Conservation (phyloP, 1,284 basidiomycete species). For the Malassezia obtusa region DNA sequence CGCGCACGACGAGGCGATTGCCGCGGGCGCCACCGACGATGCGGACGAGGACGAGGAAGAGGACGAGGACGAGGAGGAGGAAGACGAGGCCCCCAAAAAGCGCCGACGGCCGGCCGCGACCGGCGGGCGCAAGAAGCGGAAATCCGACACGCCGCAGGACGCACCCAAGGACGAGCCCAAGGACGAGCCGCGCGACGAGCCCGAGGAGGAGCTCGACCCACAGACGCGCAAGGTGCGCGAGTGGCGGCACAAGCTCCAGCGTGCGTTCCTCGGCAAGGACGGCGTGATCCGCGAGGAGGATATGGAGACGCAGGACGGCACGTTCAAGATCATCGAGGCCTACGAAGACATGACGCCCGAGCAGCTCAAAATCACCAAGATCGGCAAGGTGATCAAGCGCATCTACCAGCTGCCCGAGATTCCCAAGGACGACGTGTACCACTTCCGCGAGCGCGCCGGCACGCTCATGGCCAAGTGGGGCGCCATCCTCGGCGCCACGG, state of each 20-base stretch:
- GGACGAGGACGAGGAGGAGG: conserved; percentile 59
- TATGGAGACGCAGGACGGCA: conserved; percentile 56
- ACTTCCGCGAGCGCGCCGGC: conserved; percentile 65
- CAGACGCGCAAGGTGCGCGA: conserved; percentile 56
- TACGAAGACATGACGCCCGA: conserved; percentile 72
- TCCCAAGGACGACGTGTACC: conserved; percentile 72
- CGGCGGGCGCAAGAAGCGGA: conserved; percentile 44
- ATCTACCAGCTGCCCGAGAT: conserved; percentile 64
- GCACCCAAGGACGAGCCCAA: conserved; percentile 56
- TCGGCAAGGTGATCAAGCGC: conserved; percentile 95
- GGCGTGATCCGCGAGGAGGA: conserved; percentile 41
- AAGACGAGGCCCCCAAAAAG: conserved; percentile 54
- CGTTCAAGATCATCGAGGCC: conserved; percentile 72
- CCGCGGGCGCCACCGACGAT: conserved; percentile 57
- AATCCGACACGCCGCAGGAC: conserved; percentile 49
- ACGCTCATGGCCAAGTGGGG: conserved; percentile 51
- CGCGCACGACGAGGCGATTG: conserved; percentile 23
- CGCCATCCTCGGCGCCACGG: conserved; percentile 17
- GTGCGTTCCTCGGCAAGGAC: conserved; percentile 65
- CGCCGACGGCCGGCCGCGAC: conserved; percentile 35
- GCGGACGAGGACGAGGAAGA: conserved; percentile 55
- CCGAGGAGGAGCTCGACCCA: conserved; percentile 53
- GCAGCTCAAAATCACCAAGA: conserved; percentile 78
- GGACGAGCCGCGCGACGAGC: conserved; percentile 48
- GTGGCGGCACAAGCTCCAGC: conserved; percentile 82